Evolutionary conservation across 2,329 filamentous ascomycete genomes (phyloP).

Genomic region (Cordyceps pruinosa): DNA sequence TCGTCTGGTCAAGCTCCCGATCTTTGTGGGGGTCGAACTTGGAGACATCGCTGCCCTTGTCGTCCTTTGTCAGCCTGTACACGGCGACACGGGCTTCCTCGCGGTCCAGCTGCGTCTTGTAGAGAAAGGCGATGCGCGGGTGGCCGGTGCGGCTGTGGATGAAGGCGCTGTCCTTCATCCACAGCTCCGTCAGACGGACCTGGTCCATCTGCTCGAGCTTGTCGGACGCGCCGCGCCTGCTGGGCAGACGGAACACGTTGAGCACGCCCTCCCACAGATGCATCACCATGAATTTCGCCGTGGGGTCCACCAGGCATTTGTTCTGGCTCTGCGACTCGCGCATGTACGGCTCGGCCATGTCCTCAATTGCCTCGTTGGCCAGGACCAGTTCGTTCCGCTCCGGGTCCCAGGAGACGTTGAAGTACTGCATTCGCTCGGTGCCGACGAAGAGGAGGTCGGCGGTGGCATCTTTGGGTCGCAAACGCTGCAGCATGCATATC

Average conservation of each 20-base stretch:
- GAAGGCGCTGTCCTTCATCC: constrained; percentile 52
- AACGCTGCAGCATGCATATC: constrained; percentile 74
- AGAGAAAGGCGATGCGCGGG: constrained; percentile 51
- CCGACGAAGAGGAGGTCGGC: constrained; percentile 88
- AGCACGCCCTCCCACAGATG: constrained; percentile 55
- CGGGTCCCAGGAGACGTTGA: constrained; percentile 78
- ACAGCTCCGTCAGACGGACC: constrained; percentile 51
- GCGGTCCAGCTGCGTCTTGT: constrained; percentile 45
- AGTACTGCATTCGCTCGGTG: constrained; percentile 85
- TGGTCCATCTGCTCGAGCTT: constrained; percentile 46
- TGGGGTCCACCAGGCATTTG: constrained; percentile 77
- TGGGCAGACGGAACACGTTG: constrained; percentile 46
- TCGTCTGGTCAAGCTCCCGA: constrained; percentile 46
- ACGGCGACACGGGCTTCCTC: constrained; percentile 50
- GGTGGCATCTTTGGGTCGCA: constrained; percentile 65
- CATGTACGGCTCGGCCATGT: constrained; percentile 53
- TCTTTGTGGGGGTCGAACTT: constrained; percentile 50
- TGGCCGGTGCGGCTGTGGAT: constrained; percentile 52
- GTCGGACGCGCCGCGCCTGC: constrained; percentile 36
- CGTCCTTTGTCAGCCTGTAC: constrained; percentile 52
- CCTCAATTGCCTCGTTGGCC: constrained; percentile 43
- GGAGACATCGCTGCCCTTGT: constrained; percentile 47
- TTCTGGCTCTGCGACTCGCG: constrained; percentile 78
- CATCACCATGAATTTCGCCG: constrained; percentile 53
- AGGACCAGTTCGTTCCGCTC: constrained; percentile 44